phyloP scores from a whole-genome alignment of 768 basidiomycete species.

The Rossbeevera mucosa region DNA sequence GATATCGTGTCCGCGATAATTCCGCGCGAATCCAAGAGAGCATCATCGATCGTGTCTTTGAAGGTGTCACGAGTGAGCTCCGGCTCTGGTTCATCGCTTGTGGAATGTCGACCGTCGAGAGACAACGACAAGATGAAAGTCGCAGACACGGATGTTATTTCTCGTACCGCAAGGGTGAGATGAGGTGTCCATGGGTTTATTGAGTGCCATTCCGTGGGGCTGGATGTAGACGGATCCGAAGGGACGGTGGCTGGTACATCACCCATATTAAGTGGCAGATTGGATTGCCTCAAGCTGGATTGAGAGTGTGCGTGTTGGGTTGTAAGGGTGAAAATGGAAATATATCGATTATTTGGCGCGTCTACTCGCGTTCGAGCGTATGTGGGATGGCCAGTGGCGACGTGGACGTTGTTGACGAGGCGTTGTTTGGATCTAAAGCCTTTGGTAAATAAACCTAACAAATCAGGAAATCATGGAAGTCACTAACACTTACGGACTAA shows the following conservation, averaged over 20 bases:
- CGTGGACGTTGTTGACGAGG: conserved; percentile 2
- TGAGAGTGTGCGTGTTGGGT: background rate
- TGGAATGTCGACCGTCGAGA: conserved; percentile 29
- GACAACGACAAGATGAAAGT: conserved; percentile 70
- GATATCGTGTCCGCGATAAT: conserved; percentile 65
- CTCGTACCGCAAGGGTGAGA: conserved; percentile 65
- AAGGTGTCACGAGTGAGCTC: conserved; percentile 32
- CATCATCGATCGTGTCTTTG: conserved; percentile 33
- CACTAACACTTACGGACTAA: no score
- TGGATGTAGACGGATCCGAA: conserved; percentile 17
- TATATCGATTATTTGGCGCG: background rate
- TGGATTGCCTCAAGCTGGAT: background rate
- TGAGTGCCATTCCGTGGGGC: conserved; percentile 51
- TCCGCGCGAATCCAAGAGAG: conserved; percentile 32
- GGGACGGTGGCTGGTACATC: conserved; percentile 6
- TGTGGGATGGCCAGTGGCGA: background rate
- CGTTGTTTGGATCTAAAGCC: conserved; percentile 29
- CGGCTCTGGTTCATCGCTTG: conserved; percentile 23
- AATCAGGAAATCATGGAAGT: no score
- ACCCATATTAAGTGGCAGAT: conserved; percentile 13
- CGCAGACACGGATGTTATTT: conserved; percentile 78
- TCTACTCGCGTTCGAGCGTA: background rate
- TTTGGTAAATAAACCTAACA: conserved; percentile 19
- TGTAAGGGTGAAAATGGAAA: background rate
- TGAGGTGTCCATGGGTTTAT: conserved; percentile 75